Conservation (phyloP, 2,329 filamentous ascomycete genomes). For the Malbranchea cinnamomea region DNA sequence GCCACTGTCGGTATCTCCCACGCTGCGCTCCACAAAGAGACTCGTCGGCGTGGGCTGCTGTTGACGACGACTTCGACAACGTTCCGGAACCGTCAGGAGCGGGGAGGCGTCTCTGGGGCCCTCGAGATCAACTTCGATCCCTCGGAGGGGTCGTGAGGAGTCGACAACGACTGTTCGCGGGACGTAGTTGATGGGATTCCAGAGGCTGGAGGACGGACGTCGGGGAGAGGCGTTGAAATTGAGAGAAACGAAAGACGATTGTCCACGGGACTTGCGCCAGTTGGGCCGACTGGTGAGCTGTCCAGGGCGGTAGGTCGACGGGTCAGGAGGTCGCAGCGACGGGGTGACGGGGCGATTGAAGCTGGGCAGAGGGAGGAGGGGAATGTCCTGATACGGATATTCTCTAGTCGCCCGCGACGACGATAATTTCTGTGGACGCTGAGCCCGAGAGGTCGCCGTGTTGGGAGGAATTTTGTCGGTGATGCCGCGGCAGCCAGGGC, state of each 20-base stretch:
- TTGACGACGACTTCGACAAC: conserved; percentile 38
- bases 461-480: too few relatives aligned
- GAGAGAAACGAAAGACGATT: conserved; percentile 7
- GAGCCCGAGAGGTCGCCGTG: conserved; percentile 15
- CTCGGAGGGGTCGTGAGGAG: conserved; percentile 21
- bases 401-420: conserved; percentile 27
- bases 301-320: conserved; percentile 10
- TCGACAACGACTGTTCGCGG: conserved; percentile 37
- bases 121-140: conserved; percentile 13
- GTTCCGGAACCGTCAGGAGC: conserved; percentile 42
- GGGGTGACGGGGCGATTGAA: conserved; percentile 5
- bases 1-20: conserved; percentile 30
- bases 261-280: conserved; percentile 5
- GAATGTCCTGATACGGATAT: conserved; percentile 13
- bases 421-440: conserved; percentile 17
- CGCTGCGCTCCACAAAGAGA: conserved; percentile 34
- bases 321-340: conserved; percentile 8
- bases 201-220: conserved; percentile 37
- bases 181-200: conserved; percentile 48
- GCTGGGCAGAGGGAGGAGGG: conserved; percentile 10
- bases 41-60: conserved; percentile 33
- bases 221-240: conserved; percentile 14
- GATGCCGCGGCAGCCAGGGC: conserved; percentile 1
- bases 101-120: conserved; percentile 34
- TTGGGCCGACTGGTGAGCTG: conserved; percentile 5